These are phyloP conservation scores for Penicillium lividum DNA, from an alignment of 495 filamentous ascomycete species.

Conservation along the genomic window DNA sequence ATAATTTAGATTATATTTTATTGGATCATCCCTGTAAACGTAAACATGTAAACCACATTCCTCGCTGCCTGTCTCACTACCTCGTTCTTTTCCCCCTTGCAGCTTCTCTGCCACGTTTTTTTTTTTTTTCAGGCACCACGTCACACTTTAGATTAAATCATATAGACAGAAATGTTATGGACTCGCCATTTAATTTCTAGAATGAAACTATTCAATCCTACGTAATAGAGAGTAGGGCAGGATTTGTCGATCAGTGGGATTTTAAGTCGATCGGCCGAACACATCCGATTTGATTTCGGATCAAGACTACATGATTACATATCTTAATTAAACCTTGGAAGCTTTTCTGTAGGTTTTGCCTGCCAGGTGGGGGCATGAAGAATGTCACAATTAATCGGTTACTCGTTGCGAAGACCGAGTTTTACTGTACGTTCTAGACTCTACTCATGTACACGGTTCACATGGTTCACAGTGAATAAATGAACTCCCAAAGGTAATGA, in stretches of 20 bases:
- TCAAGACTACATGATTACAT: too few relatives aligned
- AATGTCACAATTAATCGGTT: constrained; percentile 21
- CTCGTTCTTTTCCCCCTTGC: not conserved
- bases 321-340: too few relatives aligned
- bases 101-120: not conserved
- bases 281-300: constrained; percentile 1
- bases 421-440: not conserved
- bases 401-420: constrained; percentile 2
- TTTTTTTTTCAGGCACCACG: not conserved
- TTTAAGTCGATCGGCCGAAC: constrained; percentile 6
- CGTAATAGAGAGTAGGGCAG: not conserved
- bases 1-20: not conserved
- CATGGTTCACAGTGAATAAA: not conserved
- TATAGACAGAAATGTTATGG: too few relatives aligned
- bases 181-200: not conserved
- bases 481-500: too few relatives aligned
- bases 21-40: not conserved
- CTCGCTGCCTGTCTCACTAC: not conserved
- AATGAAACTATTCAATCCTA: not conserved
- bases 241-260: not conserved
- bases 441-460: not conserved
- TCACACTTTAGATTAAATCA: not conserved
- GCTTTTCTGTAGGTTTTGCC: not conserved
- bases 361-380: constrained; percentile 1
- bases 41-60: not conserved